Conservation (phyloP, 2,329 filamentous ascomycete genomes). For the Trichophaea hybrida region DNA sequence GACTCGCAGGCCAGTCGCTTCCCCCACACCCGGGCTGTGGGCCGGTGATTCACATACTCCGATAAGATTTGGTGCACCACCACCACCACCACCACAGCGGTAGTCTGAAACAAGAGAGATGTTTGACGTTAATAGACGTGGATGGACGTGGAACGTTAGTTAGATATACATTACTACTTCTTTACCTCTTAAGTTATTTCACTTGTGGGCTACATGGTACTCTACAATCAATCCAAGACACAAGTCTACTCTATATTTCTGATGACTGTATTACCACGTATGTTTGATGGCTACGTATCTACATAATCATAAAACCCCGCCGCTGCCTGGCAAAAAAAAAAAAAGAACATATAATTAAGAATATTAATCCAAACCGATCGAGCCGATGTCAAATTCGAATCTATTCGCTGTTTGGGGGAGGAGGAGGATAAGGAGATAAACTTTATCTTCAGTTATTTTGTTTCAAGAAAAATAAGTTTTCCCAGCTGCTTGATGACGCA, state of each 20-base stretch:
- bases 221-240: neutral
- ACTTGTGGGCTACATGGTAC: neutral
- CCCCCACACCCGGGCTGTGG: slow-evolving; percentile 17
- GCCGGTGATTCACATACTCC: slow-evolving; percentile 18
- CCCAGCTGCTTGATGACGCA: no score
- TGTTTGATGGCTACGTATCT: neutral
- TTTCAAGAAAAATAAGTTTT: no score
- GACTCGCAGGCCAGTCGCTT: slow-evolving; percentile 14
- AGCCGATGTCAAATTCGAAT: no score
- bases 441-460: no score
- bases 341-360: no score
- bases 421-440: no score
- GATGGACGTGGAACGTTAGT: neutral
- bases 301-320: neutral
- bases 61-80: slow-evolving; percentile 17
- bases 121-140: neutral
- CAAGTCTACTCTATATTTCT: neutral
- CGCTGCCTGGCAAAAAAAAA: no score
- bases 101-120: neutral
- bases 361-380: no score
- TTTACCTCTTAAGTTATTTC: neutral
- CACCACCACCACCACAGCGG: neutral
- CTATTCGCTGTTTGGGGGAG: no score
- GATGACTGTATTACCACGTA: neutral
- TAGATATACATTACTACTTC: neutral